Evolutionary conservation across 805 yeast species (phyloP).

Genomic region (Pichia phayaonensis): DNA sequence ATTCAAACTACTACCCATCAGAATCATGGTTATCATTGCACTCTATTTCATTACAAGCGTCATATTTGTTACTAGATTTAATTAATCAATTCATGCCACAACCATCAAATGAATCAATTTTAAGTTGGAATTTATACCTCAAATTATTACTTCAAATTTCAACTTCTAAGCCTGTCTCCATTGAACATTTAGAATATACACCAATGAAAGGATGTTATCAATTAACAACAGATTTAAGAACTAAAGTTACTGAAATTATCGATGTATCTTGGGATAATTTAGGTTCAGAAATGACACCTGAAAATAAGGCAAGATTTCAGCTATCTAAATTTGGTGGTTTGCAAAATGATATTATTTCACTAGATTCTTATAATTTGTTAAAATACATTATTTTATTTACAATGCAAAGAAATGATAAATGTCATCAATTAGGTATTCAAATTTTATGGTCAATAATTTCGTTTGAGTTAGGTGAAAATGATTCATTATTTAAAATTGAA

Average conservation of each 20-base stretch:
- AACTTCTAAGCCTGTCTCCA: conserved; percentile 58
- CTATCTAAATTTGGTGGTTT: conserved; percentile 58
- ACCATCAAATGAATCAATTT: conserved; percentile 31
- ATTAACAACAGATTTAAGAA: conserved; percentile 57
- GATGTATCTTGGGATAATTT: conserved; percentile 65
- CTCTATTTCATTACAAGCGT: conserved; percentile 36
- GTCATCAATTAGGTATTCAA: conserved; percentile 56
- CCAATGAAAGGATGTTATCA: conserved; percentile 64
- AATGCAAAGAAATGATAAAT: conserved; percentile 54
- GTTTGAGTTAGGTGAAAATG: conserved; percentile 56
- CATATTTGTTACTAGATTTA: conserved; percentile 3
- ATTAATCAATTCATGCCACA: conserved; percentile 46
- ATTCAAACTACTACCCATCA: conserved; percentile 53
- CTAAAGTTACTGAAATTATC: conserved; percentile 47
- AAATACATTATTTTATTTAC: conserved; percentile 60
- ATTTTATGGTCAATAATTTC: conserved; percentile 66
- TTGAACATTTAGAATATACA: conserved; percentile 62
- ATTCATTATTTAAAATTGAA: conserved; percentile 51
- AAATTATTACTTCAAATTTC: conserved; percentile 50
- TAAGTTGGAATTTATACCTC: conserved; percentile 61
- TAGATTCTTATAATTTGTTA: conserved; percentile 50
- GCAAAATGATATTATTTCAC: conserved; percentile 55
- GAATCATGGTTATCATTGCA: conserved; percentile 68
- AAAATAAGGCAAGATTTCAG: conserved; percentile 50
- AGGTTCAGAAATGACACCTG: conserved; percentile 54